A percentile compares a stretch with the other conserved stretches of the same genome.
Evolutionary conservation across 495 filamentous ascomycete species (phyloP).

Genomic region (Penicillium maclennaniae): DNA sequence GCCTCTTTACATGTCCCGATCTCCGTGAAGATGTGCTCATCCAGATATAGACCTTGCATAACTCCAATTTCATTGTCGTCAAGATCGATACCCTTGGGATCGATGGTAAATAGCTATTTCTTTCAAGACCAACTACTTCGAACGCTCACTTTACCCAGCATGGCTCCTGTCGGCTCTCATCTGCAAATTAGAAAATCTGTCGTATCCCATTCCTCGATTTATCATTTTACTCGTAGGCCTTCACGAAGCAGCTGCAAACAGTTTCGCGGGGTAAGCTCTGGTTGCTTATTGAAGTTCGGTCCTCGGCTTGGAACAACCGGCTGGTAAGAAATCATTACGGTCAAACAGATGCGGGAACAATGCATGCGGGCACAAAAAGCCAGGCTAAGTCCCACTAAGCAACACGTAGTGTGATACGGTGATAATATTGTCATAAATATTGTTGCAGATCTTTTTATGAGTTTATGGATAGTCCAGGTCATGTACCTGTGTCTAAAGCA

Average conservation of each 20-base stretch:
- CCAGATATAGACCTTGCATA: constrained; percentile 42
- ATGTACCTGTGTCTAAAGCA: background rate
- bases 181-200: constrained; percentile 40
- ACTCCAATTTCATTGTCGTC: constrained; percentile 50
- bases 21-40: constrained; percentile 34
- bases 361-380: too few relatives aligned
- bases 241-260: too few relatives aligned
- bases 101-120: constrained; percentile 41
- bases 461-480: background rate
- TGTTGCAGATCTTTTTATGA: background rate
- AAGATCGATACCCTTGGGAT: constrained; percentile 50
- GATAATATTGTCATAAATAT: background rate
- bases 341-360: too few relatives aligned
- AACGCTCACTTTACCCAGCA: constrained; percentile 26
- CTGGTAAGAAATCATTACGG: too few relatives aligned
- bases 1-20: constrained; percentile 26
- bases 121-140: constrained; percentile 38
- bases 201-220: constrained; percentile 20
- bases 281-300: too few relatives aligned
- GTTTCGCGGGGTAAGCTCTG: too few relatives aligned
- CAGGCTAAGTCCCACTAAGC: too few relatives aligned
- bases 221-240: background rate
- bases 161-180: constrained; percentile 36
- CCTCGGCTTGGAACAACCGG: too few relatives aligned
- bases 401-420: background rate